Percentiles rank a stretch among this genome's conserved stretches.
Conservation (phyloP, 2,329 filamentous ascomycete species). For the Penicillium sclerotigenum region DNA sequence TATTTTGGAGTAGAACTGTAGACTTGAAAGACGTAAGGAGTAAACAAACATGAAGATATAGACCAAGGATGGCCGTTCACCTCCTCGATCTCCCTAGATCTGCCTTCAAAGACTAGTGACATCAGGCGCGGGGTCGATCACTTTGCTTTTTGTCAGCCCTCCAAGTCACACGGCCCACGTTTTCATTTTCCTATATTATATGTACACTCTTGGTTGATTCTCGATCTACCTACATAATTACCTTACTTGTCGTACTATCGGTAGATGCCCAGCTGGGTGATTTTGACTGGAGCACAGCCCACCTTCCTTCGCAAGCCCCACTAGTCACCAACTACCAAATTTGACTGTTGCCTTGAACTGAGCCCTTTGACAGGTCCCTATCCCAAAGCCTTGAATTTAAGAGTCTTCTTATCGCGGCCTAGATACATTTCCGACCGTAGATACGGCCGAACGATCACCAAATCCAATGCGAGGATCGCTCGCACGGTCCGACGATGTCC, state of each 20-base stretch:
- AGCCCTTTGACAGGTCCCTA: neutral
- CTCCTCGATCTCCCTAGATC: no score
- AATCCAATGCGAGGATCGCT: constrained; percentile 1
- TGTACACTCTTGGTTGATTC: neutral
- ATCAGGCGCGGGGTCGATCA: constrained; percentile 12
- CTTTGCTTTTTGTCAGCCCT: neutral
- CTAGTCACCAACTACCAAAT: neutral
- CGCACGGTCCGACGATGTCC: constrained; percentile 25
- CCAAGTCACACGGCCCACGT: neutral
- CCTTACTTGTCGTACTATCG: neutral
- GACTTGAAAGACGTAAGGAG: neutral
- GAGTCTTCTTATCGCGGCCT: neutral
- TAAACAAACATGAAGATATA: neutral
- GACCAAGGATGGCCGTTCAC: no score
- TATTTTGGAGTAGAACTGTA: neutral
- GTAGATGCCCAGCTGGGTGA: neutral
- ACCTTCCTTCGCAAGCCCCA: neutral
- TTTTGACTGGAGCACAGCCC: neutral
- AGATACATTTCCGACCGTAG: neutral
- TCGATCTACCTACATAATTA: neutral
- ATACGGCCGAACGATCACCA: neutral
- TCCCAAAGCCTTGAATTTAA: neutral
- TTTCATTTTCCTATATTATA: neutral
- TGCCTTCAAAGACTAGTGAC: neutral
- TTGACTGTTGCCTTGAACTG: neutral